Conservation (phyloP, 2,329 filamentous ascomycete genomes). For the Nemania sp. region DNA sequence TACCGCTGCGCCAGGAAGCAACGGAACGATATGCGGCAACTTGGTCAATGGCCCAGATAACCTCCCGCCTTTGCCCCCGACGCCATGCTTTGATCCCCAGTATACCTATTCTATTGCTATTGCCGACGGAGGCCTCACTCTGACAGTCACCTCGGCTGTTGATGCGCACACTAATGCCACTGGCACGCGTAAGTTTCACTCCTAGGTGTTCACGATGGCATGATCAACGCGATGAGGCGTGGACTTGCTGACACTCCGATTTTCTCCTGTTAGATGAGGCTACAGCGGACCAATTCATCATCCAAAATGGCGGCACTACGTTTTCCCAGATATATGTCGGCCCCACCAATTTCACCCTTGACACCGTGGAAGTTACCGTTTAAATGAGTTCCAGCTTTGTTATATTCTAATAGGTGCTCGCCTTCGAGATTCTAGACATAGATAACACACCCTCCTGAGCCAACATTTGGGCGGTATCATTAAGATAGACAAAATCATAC, state of each 20-base stretch:
- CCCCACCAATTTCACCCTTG: slow-evolving; percentile 16
- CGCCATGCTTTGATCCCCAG: slow-evolving; percentile 13
- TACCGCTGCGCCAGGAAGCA: slow-evolving; percentile 13
- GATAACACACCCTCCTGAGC: too few relatives aligned
- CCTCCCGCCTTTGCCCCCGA: slow-evolving; percentile 14
- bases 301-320: slow-evolving; percentile 5
- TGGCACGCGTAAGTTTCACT: slow-evolving; percentile 19
- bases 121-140: slow-evolving; percentile 16
- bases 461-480: too few relatives aligned
- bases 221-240: too few relatives aligned
- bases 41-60: slow-evolving; percentile 15
- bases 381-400: too few relatives aligned
- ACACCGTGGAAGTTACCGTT: slow-evolving; percentile 6
- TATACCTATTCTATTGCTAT: slow-evolving; percentile 13
- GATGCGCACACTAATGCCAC: slow-evolving; percentile 18
- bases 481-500: too few relatives aligned
- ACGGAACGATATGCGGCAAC: slow-evolving; percentile 19
- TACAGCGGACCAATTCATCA: slow-evolving; percentile 12
- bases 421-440: too few relatives aligned
- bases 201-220: not conserved
- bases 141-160: slow-evolving; percentile 19
- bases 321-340: slow-evolving; percentile 17
- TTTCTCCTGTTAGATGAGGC: slow-evolving; percentile 4
- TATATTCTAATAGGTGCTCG: too few relatives aligned
- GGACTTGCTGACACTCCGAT: slow-evolving; percentile 6